phyloP scores from a whole-genome alignment of 331 rosid genomes.

The Cydonia oblonga region DNA sequence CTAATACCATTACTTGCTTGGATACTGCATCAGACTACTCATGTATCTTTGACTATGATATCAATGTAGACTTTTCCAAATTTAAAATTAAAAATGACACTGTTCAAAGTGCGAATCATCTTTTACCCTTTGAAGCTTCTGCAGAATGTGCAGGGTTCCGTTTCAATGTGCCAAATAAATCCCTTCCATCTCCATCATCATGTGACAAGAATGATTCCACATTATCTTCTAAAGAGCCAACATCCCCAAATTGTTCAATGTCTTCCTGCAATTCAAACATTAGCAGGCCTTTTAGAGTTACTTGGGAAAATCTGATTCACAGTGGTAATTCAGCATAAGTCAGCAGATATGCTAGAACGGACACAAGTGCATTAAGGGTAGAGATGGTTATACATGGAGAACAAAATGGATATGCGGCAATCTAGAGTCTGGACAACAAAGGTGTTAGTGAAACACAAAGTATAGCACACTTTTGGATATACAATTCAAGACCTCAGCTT shows the following conservation, averaged over 20 bases:
- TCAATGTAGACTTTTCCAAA: not conserved
- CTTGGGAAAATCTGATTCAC: not conserved
- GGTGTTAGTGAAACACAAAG: not conserved
- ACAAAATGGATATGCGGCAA: not conserved
- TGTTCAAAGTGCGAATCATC: constrained; percentile 17
- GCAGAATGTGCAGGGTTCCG: constrained; percentile 67
- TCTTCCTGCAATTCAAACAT: constrained; percentile 56
- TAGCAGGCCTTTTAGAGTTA: not conserved
- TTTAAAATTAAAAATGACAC: not conserved
- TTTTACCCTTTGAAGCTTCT: constrained; percentile 70
- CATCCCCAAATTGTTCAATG: constrained; percentile 85
- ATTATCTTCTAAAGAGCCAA: constrained; percentile 81
- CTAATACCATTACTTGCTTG: not conserved
- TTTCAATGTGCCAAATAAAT: constrained; percentile 66
- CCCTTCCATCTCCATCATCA: constrained; percentile 89
- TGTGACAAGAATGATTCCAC: constrained; percentile 86
- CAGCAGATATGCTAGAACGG: not conserved
- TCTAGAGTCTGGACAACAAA: not conserved
- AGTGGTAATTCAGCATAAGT: not conserved
- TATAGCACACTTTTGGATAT: not conserved
- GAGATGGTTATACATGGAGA: not conserved
- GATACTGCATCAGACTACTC: not conserved
- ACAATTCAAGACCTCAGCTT: not conserved
- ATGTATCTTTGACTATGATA: not conserved
- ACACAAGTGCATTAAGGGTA: not conserved